These are phyloP conservation scores for Coleophoma crateriformis DNA, from an alignment of 2,329 filamentous ascomycete species.

Conservation along the genomic window DNA sequence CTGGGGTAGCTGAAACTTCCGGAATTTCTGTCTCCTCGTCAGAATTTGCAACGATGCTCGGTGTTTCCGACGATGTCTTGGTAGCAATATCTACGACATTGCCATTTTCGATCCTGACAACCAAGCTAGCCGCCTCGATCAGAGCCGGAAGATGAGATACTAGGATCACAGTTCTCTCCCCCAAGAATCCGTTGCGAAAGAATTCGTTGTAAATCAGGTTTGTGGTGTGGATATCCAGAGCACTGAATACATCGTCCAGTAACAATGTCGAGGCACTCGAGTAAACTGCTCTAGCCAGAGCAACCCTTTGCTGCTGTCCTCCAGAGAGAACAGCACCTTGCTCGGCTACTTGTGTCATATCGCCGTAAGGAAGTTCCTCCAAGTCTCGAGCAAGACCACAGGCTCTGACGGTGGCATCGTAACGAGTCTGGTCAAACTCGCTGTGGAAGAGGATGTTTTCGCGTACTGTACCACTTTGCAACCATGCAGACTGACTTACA, in stretches of 20 bases:
- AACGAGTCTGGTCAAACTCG: constrained; percentile 17
- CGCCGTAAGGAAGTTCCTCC: constrained; percentile 7
- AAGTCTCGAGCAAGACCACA: constrained; percentile 14
- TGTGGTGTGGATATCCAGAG: constrained; percentile 12
- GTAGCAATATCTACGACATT: not conserved
- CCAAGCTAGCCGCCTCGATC: not conserved
- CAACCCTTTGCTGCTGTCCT: constrained; percentile 30
- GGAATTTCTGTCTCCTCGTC: not conserved
- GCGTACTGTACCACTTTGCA: constrained; percentile 31
- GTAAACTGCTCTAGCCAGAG: constrained; percentile 16
- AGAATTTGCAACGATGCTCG: not conserved
- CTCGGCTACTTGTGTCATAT: constrained; percentile 14
- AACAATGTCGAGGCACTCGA: constrained; percentile 5
- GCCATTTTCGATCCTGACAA: not conserved
- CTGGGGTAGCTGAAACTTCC: not conserved
- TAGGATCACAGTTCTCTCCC: not conserved
- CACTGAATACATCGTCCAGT: constrained; percentile 16
- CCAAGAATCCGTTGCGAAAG: constrained; percentile 1
- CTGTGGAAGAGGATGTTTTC: constrained; percentile 30
- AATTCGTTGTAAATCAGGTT: constrained; percentile 5
- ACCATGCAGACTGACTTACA: constrained; percentile 37
- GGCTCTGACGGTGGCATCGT: constrained; percentile 14
- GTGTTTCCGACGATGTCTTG: not conserved
- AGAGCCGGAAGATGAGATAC: not conserved
- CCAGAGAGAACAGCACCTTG: constrained; percentile 3